phyloP scores from a whole-genome alignment of 2,329 filamentous ascomycete genomes.

The Verticillium nonalfalfae region DNA sequence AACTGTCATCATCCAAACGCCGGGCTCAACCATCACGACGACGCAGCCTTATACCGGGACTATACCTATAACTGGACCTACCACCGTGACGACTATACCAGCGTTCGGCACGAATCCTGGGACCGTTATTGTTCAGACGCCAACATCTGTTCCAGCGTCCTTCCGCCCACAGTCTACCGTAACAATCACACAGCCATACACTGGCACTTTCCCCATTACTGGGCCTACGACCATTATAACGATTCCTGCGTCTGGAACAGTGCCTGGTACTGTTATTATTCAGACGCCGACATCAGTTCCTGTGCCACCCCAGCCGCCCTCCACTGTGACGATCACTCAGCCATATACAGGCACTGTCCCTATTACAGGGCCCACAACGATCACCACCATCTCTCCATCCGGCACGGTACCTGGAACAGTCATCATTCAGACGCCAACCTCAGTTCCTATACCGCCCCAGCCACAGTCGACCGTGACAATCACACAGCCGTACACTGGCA shows the following conservation, averaged over 20 bases:
- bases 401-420: background rate
- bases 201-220: background rate
- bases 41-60: background rate
- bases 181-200: background rate
- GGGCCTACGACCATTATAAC: background rate
- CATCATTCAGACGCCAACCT: background rate
- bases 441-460: no score
- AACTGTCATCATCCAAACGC: conserved; percentile 1
- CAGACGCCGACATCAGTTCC: background rate
- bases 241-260: background rate
- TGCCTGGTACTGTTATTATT: background rate
- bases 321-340: background rate
- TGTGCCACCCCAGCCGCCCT: no score
- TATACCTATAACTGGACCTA: background rate
- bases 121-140: background rate
- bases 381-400: background rate
- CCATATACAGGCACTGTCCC: background rate
- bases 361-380: background rate
- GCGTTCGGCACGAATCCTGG: background rate
- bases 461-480: background rate
- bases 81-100: background rate
- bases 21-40: background rate
- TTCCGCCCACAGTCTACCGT: background rate
- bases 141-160: background rate
- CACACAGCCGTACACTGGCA: background rate